These are phyloP conservation scores for Diaporthe citri DNA, from an alignment of 2,329 filamentous ascomycete species.

Conservation along the genomic window DNA sequence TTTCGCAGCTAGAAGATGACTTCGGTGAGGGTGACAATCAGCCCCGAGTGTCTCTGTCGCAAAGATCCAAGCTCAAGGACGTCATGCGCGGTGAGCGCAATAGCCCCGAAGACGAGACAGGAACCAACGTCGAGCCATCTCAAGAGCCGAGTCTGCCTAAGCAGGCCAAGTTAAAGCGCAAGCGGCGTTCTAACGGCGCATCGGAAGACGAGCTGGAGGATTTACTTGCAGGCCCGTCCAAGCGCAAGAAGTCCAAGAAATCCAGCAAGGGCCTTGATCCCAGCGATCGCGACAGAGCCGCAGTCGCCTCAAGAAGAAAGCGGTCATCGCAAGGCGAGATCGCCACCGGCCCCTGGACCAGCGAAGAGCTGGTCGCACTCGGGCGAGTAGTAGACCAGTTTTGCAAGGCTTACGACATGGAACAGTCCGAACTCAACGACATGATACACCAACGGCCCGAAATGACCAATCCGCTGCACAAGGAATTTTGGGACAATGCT, in stretches of 20 bases:
- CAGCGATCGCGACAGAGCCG: neutral
- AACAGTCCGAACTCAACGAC: conserved; percentile 60
- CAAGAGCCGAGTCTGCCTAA: conserved; percentile 2
- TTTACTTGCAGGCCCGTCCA: conserved; percentile 33
- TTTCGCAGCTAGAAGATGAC: conserved; percentile 38
- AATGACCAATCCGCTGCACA: conserved; percentile 45
- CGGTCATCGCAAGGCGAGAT: neutral
- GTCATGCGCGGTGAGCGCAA: conserved; percentile 19
- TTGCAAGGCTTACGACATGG: conserved; percentile 56
- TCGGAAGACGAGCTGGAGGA: conserved; percentile 38
- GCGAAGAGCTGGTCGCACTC: conserved; percentile 58
- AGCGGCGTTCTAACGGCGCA: neutral
- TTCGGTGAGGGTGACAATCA: conserved; percentile 21
- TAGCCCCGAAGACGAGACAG: neutral
- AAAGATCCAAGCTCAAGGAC: conserved; percentile 23
- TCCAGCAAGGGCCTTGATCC: neutral
- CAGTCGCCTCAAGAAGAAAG: neutral
- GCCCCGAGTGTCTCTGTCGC: conserved; percentile 29
- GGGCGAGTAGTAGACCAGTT: conserved; percentile 58
- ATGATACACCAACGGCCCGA: conserved; percentile 43
- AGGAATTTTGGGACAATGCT: conserved; percentile 65
- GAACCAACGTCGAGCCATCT: neutral
- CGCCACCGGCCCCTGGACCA: conserved; percentile 56
- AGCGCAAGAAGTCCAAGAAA: conserved; percentile 29
- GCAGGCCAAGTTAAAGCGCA: conserved; percentile 29